phyloP scores from a whole-genome alignment of 148 eudicot species.

The Gaultheria prostrata region DNA sequence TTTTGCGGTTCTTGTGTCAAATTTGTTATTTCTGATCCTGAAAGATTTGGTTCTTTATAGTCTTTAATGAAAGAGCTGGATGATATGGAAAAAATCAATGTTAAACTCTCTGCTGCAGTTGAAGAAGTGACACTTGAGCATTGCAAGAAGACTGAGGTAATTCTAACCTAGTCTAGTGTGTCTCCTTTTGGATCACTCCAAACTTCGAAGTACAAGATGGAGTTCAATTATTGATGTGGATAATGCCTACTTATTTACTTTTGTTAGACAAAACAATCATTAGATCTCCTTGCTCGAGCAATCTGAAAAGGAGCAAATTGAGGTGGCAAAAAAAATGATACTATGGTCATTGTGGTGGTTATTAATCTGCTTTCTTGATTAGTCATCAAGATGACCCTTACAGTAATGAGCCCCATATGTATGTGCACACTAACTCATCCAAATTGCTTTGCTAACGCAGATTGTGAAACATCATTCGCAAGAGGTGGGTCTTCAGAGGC shows the following conservation, averaged over 20 bases:
- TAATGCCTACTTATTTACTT: neutral
- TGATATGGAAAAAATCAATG: slow-evolving; percentile 83
- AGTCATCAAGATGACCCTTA: neutral
- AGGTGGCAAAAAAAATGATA: neutral
- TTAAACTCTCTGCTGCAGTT: slow-evolving; percentile 79
- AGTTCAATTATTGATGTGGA: neutral
- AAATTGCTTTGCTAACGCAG: slow-evolving; percentile 29
- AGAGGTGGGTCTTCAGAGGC: slow-evolving; percentile 84
- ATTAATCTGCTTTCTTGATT: neutral
- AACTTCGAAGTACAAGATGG: neutral
- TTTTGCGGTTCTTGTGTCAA: neutral
- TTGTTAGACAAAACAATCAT: neutral
- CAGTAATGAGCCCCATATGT: neutral
- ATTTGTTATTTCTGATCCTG: neutral
- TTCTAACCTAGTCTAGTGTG: neutral
- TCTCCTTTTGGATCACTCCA: neutral
- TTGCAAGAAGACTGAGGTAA: slow-evolving; percentile 87
- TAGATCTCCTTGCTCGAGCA: neutral
- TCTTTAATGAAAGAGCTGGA: slow-evolving; percentile 78
- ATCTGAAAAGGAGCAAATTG: neutral
- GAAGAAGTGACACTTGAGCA: slow-evolving; percentile 91
- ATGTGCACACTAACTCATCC: neutral
- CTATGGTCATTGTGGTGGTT: neutral
- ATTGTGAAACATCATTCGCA: slow-evolving; percentile 80
- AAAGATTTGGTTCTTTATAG: slow-evolving; percentile 22